Percentiles rank a stretch among this genome's conserved stretches.
Evolutionary conservation across 768 basidiomycete genomes (phyloP).

Genomic region (Tulasnella sp.): DNA sequence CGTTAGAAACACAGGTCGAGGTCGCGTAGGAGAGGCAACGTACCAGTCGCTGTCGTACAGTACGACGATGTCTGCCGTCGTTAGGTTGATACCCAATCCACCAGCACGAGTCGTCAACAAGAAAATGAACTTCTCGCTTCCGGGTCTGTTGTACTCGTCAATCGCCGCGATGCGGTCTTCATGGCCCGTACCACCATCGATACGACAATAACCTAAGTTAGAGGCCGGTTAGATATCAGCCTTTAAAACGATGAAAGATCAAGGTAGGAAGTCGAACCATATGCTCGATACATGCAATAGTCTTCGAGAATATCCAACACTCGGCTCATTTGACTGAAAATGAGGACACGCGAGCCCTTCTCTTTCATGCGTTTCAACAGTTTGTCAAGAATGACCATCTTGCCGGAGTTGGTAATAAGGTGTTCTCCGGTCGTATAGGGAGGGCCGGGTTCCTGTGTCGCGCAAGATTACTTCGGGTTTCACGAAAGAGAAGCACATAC

Average conservation of each 20-base stretch:
- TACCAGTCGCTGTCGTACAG: conserved; percentile 95
- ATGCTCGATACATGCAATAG: conserved; percentile 83
- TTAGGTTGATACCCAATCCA: conserved; percentile 93
- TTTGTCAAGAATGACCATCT: conserved; percentile 97
- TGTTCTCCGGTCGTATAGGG: conserved; percentile 98
- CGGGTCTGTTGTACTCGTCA: conserved; percentile 94
- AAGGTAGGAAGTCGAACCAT: conserved; percentile 72
- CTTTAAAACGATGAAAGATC: conserved; percentile 12
- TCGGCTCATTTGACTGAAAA: conserved; percentile 99
- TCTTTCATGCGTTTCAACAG: conserved; percentile 74
- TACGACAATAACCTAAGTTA: conserved; percentile 60
- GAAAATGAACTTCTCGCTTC: conserved; percentile 92
- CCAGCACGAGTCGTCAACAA: conserved; percentile 93
- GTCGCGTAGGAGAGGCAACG: conserved; percentile 20
- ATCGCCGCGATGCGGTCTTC: conserved; percentile 93
- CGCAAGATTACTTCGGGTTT: neutral
- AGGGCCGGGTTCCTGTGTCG: conserved; percentile 76
- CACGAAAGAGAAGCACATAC: conserved; percentile 19
- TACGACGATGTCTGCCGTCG: conserved; percentile 87
- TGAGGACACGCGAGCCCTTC: conserved; percentile 89
- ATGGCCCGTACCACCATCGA: conserved; percentile 91
- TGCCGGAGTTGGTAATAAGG: conserved; percentile 84
- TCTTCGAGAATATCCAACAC: conserved; percentile 96
- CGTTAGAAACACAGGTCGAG: neutral
- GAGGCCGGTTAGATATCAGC: neutral